Evolutionary conservation across 345 rosid genomes (phyloP).

Genomic region (Alliaria petiolata): DNA sequence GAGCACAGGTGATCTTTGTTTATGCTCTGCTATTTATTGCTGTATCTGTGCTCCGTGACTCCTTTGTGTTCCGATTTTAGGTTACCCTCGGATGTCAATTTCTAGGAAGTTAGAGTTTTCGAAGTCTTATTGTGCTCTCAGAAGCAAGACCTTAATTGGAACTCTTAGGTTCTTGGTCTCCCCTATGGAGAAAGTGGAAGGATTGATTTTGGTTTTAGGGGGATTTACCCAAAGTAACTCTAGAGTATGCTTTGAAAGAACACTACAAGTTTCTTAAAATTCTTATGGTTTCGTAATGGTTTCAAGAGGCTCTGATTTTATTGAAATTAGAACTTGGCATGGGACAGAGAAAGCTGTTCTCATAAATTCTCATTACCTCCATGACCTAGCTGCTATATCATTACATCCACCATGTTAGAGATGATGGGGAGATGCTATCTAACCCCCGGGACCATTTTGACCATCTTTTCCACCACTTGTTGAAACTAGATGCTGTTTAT

Average conservation of each 20-base stretch:
- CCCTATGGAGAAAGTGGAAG: neutral
- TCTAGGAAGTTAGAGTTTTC: neutral
- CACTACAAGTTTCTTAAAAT: neutral
- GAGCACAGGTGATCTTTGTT: constrained; percentile 69
- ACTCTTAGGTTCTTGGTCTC: neutral
- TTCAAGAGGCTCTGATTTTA: neutral
- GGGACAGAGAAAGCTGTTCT: constrained; percentile 14
- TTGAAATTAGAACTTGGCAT: constrained; percentile 8
- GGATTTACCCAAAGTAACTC: neutral
- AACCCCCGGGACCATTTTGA: constrained; percentile 33
- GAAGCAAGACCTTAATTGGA: neutral
- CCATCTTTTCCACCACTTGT: constrained; percentile 23
- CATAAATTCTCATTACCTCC: constrained; percentile 5
- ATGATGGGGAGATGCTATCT: constrained; percentile 24
- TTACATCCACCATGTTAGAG: constrained; percentile 19
- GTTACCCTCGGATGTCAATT: neutral
- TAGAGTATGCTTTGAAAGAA: neutral
- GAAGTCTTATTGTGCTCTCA: constrained; percentile 7
- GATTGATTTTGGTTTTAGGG: constrained; percentile 3
- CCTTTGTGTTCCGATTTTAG: neutral
- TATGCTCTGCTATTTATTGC: neutral
- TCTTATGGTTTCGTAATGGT: neutral
- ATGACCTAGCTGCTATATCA: constrained; percentile 18
- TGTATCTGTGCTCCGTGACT: neutral
- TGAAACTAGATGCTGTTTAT: constrained; percentile 19